Evolutionary conservation across 768 basidiomycete species (phyloP), one percentile per base, ranked within the genome.

Genomic region (Galerina marginata): DNA sequence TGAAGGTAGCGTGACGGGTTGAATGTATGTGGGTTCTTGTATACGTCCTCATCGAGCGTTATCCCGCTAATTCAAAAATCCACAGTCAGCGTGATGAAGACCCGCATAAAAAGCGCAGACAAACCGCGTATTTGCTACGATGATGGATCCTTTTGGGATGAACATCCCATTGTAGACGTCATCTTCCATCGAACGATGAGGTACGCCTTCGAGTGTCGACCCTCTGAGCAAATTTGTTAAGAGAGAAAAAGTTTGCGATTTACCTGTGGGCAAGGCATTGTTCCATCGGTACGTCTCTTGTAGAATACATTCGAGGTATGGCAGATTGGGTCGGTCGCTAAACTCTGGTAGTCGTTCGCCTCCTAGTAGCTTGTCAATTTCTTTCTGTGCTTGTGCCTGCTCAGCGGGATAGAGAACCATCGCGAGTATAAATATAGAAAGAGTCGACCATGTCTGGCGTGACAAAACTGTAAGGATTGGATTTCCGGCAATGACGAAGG

Each of bases 381-480:
- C 71, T 14, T 38, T n/a, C 36, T 77, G 76, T 2, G 71, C 75
- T 36, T 61, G 68, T 39, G 56, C 55, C 55, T 74, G 74, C 2
- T 55, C 58, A 9, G 66, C 65, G 6, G 71, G 73, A 51, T 68
- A 63, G n/a, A 69, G 60, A 3, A 72, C 59, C 69, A 76, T 74
- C 11, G 71, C 73, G 20, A 74, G 56, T 15, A 70, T 46, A 55
- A 74, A 71, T 11, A 52, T 60, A 23, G 38, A 40, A 16, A 53
- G 39, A 3, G 55, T 48, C 6, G 55, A 56, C 55, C 46, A 48
- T 15, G 55, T 46, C 55, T 56, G 20, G 20, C 20, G 20, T 20
- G 20, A 20, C 20, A 20, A 20, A 20, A 20, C 20, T 20, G 20
- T 20, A 20, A 20, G 20, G 20, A 20, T 20, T 20, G 20, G 20